Evolutionary conservation across 1,284 basidiomycete species (phyloP), one percentile per base, ranked within the genome.

Genomic region (Ceratobasidium sp.): DNA sequence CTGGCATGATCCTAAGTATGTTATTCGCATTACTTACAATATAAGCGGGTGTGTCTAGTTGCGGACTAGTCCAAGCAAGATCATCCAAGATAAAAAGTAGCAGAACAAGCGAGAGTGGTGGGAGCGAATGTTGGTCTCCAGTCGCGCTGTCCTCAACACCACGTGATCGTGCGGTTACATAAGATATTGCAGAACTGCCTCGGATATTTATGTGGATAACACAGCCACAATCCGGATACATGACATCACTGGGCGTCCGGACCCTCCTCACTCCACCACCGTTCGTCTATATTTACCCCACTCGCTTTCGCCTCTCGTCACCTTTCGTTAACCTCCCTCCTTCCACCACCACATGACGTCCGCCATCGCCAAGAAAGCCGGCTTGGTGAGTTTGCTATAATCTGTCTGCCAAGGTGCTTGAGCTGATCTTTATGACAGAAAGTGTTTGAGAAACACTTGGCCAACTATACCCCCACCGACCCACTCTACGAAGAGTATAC

Each of bases 401-500:
- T 23, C 48, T 20, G 40, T 26, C 46, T 17, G n/a, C 56, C 71
- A 17, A 15, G 23, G 28, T 15, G 33, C 26, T 33, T 10, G 46
- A 20, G 48, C 61, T 57, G 26, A 69, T 17, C 59, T 13, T 28
- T n/a, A 38, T 26, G 38, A 17, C 56, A 80, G 71, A 78, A 87
- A 78, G 84, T 95, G 33, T 92, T 95, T 81, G 87, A 87, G 80
- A 85, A 88, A 71, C 89, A 93, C 80, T 78, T 94, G 33, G 85
- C 90, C 78, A 85, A 90, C 56, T 94, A 94, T 84, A 84, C 88
- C 50, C 94, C 94, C 0, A 84, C 85, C 23, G 95, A 97, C 83
- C 95, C 95, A 0, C 85, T 94, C 44, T 97, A 97, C 84, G 94
- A 96, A 83, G 87, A 87, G 23, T 93, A 93, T 82, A 89, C 87